Percentiles rank a stretch among this genome's conserved stretches.
phyloP scores from a whole-genome alignment of 2,329 filamentous ascomycete genomes.

The Aspergillus ochraceoroseus region DNA sequence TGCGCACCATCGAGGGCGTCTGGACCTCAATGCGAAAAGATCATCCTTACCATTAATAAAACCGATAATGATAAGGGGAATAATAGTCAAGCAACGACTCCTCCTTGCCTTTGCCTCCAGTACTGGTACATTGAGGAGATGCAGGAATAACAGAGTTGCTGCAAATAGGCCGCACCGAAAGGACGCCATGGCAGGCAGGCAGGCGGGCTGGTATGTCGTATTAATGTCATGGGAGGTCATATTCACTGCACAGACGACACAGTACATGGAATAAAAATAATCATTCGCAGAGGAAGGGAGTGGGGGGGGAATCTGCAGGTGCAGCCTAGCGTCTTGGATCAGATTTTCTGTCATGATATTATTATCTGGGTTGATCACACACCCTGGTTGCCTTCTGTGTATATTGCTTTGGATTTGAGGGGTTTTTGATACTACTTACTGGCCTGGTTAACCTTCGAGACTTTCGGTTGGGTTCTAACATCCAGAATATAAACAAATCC shows the following conservation, averaged over 20 bases:
- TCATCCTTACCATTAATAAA: constrained; percentile 3
- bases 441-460: no score
- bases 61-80: background rate
- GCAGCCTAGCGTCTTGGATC: no score
- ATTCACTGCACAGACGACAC: constrained; percentile 6
- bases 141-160: constrained; percentile 4
- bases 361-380: no score
- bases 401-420: constrained; percentile 2
- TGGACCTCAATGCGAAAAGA: constrained; percentile 4
- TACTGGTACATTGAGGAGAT: constrained; percentile 1
- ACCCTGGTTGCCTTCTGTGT: no score
- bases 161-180: constrained; percentile 13
- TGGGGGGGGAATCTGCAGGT: constrained; percentile 10
- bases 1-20: constrained; percentile 8
- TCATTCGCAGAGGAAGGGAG: no score
- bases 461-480: constrained; percentile 3
- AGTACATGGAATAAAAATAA: constrained; percentile 7
- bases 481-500: constrained; percentile 8
- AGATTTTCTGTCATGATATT: no score
- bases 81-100: constrained; percentile 1
- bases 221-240: constrained; percentile 10
- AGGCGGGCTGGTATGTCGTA: no score
- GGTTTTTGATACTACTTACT: constrained; percentile 10
- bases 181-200: constrained; percentile 4
- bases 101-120: constrained; percentile 4